Conservation (phyloP, 2,329 filamentous ascomycete genomes). For the Colletotrichum melonis region DNA sequence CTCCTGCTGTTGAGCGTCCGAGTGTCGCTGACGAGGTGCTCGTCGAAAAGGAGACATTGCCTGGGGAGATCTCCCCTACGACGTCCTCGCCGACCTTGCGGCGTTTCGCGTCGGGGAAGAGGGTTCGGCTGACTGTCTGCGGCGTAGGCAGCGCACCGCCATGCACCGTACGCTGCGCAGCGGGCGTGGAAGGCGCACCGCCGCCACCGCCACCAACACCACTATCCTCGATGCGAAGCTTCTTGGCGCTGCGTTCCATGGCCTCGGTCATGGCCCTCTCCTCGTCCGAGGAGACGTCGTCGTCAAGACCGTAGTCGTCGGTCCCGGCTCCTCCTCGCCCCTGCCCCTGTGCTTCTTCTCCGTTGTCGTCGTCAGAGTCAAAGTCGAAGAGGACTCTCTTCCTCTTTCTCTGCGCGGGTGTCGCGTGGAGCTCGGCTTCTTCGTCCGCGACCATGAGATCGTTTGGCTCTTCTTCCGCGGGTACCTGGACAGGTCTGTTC, state of each 20-base stretch:
- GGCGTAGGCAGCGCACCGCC: conserved; percentile 46
- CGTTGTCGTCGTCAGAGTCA: conserved; percentile 40
- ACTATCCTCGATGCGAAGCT: conserved; percentile 4
- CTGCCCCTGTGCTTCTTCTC: conserved; percentile 22
- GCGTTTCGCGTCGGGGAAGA: conserved; percentile 48
- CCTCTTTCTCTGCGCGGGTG: conserved; percentile 43
- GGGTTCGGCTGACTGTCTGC: conserved; percentile 46
- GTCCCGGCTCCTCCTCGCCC: no score
- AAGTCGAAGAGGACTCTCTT: conserved; percentile 40
- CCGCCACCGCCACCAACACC: not conserved
- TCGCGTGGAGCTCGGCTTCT: conserved; percentile 18
- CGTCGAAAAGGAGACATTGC: conserved; percentile 28
- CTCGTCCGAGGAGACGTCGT: conserved; percentile 52
- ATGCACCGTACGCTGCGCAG: conserved; percentile 37
- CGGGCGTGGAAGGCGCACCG: conserved; percentile 40
- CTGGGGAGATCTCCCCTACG: not conserved
- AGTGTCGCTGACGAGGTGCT: conserved; percentile 28
- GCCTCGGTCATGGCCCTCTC: conserved; percentile 50
- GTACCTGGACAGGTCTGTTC: not conserved
- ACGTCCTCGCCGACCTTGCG: conserved; percentile 39
- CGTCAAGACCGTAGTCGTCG: conserved; percentile 40
- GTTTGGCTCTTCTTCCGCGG: not conserved
- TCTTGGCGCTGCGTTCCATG: conserved; percentile 48
- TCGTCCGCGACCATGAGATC: not conserved
- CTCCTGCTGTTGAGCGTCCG: conserved; percentile 15